phyloP scores from a whole-genome alignment of 2,329 filamentous ascomycete genomes.

The Diaporthe capsici region DNA sequence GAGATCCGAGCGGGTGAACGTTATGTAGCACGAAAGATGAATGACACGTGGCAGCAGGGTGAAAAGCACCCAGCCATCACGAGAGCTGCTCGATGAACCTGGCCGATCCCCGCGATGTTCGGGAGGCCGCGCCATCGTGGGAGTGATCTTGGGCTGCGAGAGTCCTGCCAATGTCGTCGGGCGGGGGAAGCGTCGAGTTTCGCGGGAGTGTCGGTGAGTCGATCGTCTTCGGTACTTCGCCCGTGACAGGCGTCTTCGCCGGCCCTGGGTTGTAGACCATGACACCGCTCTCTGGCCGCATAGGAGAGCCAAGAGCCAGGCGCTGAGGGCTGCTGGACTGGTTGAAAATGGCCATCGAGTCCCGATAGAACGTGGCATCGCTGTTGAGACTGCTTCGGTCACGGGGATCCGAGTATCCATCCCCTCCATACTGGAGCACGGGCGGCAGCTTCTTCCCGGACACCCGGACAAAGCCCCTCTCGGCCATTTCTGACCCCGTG shows the following conservation, averaged over 20 bases:
- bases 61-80: conserved; percentile 4
- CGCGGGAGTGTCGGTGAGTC: conserved; percentile 38
- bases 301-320: conserved; percentile 69
- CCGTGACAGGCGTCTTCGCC: conserved; percentile 71
- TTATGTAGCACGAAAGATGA: conserved; percentile 2
- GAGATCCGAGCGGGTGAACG: conserved; percentile 15
- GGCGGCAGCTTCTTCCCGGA: conserved; percentile 76
- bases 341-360: conserved; percentile 48
- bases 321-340: conserved; percentile 52
- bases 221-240: conserved; percentile 32
- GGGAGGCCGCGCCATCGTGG: conserved; percentile 38
- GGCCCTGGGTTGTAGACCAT: conserved; percentile 76
- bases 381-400: conserved; percentile 60
- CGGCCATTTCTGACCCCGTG: conserved; percentile 56
- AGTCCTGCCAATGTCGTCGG: conserved; percentile 42
- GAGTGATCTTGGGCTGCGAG: conserved; percentile 40
- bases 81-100: conserved; percentile 40
- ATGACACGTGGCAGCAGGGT: conserved; percentile 5
- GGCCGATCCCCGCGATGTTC: conserved; percentile 37
- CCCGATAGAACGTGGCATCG: conserved; percentile 60
- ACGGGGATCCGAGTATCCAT: conserved; percentile 70
- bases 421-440: conserved; percentile 72
- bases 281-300: conserved; percentile 72
- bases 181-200: conserved; percentile 32
- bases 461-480: conserved; percentile 75